These are phyloP conservation scores for Cystobasidiaceae sp. DNA, from an alignment of 1,284 basidiomycete species.

Conservation along the genomic window DNA sequence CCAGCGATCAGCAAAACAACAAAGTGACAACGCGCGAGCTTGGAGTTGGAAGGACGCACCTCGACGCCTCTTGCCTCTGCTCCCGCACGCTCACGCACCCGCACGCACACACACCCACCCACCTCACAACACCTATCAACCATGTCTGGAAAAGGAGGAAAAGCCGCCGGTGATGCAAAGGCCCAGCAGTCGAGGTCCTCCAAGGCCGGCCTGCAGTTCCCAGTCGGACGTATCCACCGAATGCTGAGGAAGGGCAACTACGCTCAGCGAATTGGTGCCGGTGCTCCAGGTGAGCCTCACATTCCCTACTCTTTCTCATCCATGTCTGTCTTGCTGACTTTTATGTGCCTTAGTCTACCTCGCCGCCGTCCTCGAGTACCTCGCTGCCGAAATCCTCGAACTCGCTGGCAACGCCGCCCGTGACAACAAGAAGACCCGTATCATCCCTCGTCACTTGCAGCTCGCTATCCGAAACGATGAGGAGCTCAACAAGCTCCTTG, in stretches of 20 bases:
- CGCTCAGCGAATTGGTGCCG: slow-evolving; percentile 30
- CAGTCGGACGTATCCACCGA: slow-evolving; percentile 82
- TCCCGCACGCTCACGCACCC: background rate
- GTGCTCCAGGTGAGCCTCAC: slow-evolving; percentile 21
- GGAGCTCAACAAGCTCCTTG: slow-evolving; percentile 65
- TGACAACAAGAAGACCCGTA: slow-evolving; percentile 79
- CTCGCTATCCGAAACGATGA: slow-evolving; percentile 64
- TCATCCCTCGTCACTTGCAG: slow-evolving; percentile 82
- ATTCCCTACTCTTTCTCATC: background rate
- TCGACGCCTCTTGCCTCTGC: background rate
- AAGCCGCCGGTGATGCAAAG: slow-evolving; percentile 27
- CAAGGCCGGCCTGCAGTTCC: slow-evolving; percentile 76
- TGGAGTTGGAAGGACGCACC: background rate
- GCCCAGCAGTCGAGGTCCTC: slow-evolving; percentile 61
- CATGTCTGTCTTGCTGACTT: background rate
- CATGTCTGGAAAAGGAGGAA: slow-evolving; percentile 30
- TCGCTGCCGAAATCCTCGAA: slow-evolving; percentile 81
- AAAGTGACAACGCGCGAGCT: background rate
- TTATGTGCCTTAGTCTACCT: slow-evolving; percentile 19
- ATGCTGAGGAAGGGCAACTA: slow-evolving; percentile 76
- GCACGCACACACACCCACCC: background rate
- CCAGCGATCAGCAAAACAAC: background rate
- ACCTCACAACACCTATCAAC: background rate
- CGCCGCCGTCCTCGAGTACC: slow-evolving; percentile 79
- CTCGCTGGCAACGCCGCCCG: slow-evolving; percentile 72